These are phyloP conservation scores for Sporopachydermia lactativora DNA, from an alignment of 805 yeast genomes.

Conservation along the genomic window DNA sequence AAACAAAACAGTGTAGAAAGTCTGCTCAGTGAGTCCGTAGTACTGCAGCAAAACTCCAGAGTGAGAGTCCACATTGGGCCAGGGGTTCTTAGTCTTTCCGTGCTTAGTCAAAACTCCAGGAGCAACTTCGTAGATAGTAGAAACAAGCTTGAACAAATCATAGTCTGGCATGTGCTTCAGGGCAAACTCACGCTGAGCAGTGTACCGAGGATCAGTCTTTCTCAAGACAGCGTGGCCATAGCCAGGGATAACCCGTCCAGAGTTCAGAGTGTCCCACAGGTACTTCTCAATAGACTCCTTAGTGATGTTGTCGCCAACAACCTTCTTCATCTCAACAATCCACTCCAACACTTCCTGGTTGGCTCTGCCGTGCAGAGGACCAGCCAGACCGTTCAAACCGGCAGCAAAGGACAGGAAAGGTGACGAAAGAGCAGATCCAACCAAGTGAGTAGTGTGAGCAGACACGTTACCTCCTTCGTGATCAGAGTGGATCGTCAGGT, in stretches of 20 bases:
- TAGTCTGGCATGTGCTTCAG: slow-evolving; percentile 61
- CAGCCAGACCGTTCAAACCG: slow-evolving; percentile 76
- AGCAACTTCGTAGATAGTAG: slow-evolving; percentile 68
- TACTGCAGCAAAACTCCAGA: slow-evolving; percentile 77
- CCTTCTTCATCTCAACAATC: slow-evolving; percentile 51
- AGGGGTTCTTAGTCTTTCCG: slow-evolving; percentile 87
- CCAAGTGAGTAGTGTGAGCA: slow-evolving; percentile 78
- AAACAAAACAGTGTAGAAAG: slow-evolving; percentile 75
- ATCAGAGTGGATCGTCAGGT: slow-evolving; percentile 72
- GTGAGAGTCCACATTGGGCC: slow-evolving; percentile 86
- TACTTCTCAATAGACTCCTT: slow-evolving; percentile 58
- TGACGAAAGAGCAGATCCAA: slow-evolving; percentile 69
- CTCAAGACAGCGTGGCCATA: slow-evolving; percentile 82
- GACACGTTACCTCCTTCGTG: slow-evolving; percentile 88
- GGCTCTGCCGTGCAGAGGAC: slow-evolving; percentile 82
- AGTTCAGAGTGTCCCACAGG: slow-evolving; percentile 64
- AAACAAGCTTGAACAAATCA: slow-evolving; percentile 65
- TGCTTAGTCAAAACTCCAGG: slow-evolving; percentile 69
- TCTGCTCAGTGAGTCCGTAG: slow-evolving; percentile 71
- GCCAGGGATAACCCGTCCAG: slow-evolving; percentile 82
- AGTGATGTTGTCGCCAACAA: slow-evolving; percentile 41
- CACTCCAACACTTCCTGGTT: slow-evolving; percentile 80
- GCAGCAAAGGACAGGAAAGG: slow-evolving; percentile 72
- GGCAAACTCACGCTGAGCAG: slow-evolving; percentile 77
- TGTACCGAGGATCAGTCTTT: slow-evolving; percentile 82